phyloP scores from a whole-genome alignment of 257 asterid genomes.

The Lycium barbarum region DNA sequence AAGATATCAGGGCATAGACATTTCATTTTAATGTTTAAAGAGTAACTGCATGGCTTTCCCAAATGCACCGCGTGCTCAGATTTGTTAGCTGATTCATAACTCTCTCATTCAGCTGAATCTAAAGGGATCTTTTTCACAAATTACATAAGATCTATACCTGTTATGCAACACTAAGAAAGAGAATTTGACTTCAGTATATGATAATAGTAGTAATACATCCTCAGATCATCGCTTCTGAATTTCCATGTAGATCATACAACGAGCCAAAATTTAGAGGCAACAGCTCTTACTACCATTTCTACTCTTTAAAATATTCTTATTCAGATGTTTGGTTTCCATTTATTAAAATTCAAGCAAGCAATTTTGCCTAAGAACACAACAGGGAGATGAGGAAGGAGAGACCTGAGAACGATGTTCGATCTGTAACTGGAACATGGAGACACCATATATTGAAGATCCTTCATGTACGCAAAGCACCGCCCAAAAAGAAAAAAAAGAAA shows the following conservation, averaged over 20 bases:
- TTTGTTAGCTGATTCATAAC: background rate
- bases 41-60: background rate
- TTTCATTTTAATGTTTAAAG: background rate
- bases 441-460: constrained; percentile 88
- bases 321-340: background rate
- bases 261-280: constrained; percentile 8
- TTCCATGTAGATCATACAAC: background rate
- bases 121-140: background rate
- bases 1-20: constrained; percentile 11
- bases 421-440: constrained; percentile 79
- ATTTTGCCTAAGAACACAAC: background rate
- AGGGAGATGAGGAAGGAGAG: constrained; percentile 32
- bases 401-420: constrained; percentile 78
- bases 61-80: background rate
- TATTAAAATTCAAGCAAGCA: background rate
- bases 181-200: constrained; percentile 1
- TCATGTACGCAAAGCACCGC: constrained; percentile 24
- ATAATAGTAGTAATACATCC: constrained; percentile 6
- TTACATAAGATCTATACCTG: constrained; percentile 9
- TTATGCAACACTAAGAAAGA: constrained; percentile 20
- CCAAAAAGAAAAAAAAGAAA: constrained; percentile 14
- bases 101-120: constrained; percentile 9
- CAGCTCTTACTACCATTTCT: background rate
- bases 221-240: background rate
- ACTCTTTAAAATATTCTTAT: background rate